Evolutionary conservation across 1,139 yeast genomes (phyloP).

Genomic region (Williopsis jadinii): DNA sequence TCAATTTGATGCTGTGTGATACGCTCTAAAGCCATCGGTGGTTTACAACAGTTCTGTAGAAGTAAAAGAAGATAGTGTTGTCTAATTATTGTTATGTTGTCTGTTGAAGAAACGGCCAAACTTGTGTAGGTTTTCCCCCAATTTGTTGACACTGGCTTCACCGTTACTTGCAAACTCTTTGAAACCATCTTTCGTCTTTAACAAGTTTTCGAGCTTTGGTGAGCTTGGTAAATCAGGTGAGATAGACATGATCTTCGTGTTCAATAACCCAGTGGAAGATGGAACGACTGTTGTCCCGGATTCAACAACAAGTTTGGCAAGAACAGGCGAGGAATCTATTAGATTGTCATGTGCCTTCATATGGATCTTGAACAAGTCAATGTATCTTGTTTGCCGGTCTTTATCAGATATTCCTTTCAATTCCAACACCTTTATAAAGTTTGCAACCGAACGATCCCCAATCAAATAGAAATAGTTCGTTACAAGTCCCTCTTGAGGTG

Average conservation of each 20-base stretch:
- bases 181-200: conserved; percentile 45
- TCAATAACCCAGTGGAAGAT: conserved; percentile 5
- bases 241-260: conserved; percentile 7
- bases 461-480: conserved; percentile 60
- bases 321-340: conserved; percentile 36
- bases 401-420: conserved; percentile 49
- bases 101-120: conserved; percentile 45
- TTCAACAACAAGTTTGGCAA: conserved; percentile 25
- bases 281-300: conserved; percentile 3
- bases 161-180: conserved; percentile 43
- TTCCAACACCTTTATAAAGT: conserved; percentile 58
- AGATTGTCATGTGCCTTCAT: conserved; percentile 44
- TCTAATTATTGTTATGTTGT: conserved; percentile 7
- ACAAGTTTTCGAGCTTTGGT: conserved; percentile 21
- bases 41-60: too few relatives aligned
- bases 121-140: conserved; percentile 45
- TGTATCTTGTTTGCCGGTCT: conserved; percentile 40
- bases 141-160: conserved; percentile 49
- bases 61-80: neutral
- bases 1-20: too few relatives aligned
- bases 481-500: conserved; percentile 62
- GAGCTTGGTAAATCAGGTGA: conserved; percentile 15
- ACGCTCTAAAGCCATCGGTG: too few relatives aligned
- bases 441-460: conserved; percentile 56
- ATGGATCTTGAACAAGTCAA: conserved; percentile 57